Evolutionary conservation across 495 filamentous ascomycete species (phyloP).

Genomic region (Hypoxylon crocopeplum): DNA sequence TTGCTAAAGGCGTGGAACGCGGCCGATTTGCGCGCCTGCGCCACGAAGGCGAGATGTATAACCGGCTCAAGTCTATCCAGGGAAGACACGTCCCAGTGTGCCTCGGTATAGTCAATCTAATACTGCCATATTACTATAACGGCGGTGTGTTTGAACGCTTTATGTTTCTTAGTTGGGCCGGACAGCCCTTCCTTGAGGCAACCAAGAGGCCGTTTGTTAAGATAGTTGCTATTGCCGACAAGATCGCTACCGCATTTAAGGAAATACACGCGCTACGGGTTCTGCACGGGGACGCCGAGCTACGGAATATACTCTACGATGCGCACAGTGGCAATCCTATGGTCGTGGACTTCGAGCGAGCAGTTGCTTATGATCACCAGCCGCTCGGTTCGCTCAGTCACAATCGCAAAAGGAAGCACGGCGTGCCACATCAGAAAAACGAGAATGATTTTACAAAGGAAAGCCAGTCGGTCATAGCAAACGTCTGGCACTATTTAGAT

Average conservation of each 20-base stretch:
- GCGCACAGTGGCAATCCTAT: slow-evolving; percentile 15
- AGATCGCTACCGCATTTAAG: slow-evolving; percentile 9
- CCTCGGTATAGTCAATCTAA: slow-evolving; percentile 44
- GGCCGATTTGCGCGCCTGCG: slow-evolving; percentile 27
- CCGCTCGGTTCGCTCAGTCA: slow-evolving; percentile 14
- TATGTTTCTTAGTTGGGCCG: slow-evolving; percentile 45
- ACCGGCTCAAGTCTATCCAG: slow-evolving; percentile 41
- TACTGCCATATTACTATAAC: slow-evolving; percentile 40
- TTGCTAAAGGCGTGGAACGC: slow-evolving; percentile 50
- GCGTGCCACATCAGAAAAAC: not conserved
- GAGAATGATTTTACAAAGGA: slow-evolving; percentile 1
- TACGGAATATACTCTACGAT: slow-evolving; percentile 38
- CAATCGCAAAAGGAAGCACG: slow-evolving; percentile 23
- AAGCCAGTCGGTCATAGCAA: not conserved
- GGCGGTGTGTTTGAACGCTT: slow-evolving; percentile 39
- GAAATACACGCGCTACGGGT: slow-evolving; percentile 29
- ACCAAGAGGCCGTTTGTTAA: not conserved
- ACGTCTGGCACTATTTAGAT: not conserved
- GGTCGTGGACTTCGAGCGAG: slow-evolving; percentile 40
- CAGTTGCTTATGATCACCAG: slow-evolving; percentile 7
- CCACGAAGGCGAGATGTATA: slow-evolving; percentile 46
- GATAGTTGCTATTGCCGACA: not conserved
- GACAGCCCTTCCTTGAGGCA: slow-evolving; percentile 20
- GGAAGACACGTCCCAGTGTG: slow-evolving; percentile 47
- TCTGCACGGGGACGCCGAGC: slow-evolving; percentile 35